Percentiles rank a stretch among this genome's conserved stretches.
Conservation (phyloP, 1,139 yeast genomes). For the Magnusiomyces paraingens region DNA sequence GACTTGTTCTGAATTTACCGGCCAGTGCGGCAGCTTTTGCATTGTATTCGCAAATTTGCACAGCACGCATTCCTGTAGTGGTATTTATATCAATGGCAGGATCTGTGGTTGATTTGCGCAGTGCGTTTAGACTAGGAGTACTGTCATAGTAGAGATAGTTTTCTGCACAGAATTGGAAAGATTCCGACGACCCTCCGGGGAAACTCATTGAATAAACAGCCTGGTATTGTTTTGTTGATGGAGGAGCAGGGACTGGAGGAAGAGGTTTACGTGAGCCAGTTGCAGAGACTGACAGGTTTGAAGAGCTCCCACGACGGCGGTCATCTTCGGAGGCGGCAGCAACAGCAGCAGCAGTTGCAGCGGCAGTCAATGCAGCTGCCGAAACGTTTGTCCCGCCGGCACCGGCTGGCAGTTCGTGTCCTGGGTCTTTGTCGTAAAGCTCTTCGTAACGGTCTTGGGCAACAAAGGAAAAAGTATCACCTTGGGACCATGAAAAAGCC, state of each 20-base stretch:
- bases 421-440: conserved; percentile 8
- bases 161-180: conserved; percentile 28
- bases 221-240: conserved; percentile 5
- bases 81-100: conserved; percentile 11
- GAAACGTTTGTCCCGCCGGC: no score
- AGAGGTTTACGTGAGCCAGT: neutral
- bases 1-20: conserved; percentile 51
- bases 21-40: conserved; percentile 53
- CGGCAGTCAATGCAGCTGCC: neutral
- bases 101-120: conserved; percentile 12
- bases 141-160: conserved; percentile 26
- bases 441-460: conserved; percentile 40
- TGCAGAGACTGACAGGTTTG: conserved; percentile 2
- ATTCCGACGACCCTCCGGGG: conserved; percentile 26
- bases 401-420: neutral
- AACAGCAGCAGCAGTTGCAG: neutral
- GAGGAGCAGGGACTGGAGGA: neutral
- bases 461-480: conserved; percentile 47
- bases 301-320: conserved; percentile 15
- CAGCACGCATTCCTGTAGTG: conserved; percentile 38
- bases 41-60: conserved; percentile 54
- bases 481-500: conserved; percentile 53
- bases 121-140: conserved; percentile 9
- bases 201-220: conserved; percentile 25
- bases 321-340: neutral